These are phyloP conservation scores for Bertia moriformis DNA, from an alignment of 2,329 filamentous ascomycete species.

Conservation along the genomic window DNA sequence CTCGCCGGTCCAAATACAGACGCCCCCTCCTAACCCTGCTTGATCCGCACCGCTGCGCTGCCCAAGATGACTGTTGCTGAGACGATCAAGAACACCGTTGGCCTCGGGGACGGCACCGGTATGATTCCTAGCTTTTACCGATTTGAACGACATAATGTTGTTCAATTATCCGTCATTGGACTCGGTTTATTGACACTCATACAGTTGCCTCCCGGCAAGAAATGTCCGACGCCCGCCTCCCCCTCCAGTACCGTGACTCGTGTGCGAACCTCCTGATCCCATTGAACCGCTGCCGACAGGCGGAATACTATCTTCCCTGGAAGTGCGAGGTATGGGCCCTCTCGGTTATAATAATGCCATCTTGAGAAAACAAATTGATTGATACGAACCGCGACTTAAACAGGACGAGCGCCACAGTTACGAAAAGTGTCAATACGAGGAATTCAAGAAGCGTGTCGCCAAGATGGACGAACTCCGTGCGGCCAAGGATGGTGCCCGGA, in stretches of 20 bases:
- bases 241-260: constrained; percentile 82
- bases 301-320: constrained; percentile 91
- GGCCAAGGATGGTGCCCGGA: constrained; percentile 69
- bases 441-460: constrained; percentile 94
- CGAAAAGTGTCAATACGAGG: constrained; percentile 98
- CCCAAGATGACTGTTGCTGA: neutral
- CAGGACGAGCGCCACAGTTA: constrained; percentile 94
- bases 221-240: constrained; percentile 82
- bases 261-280: constrained; percentile 92
- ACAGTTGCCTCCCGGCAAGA: constrained; percentile 71
- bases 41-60: too few relatives aligned
- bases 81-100: neutral
- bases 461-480: constrained; percentile 96
- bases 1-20: too few relatives aligned
- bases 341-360: neutral
- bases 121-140: too few relatives aligned
- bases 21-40: too few relatives aligned
- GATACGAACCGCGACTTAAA: neutral
- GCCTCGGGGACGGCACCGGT: neutral
- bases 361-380: neutral
- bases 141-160: too few relatives aligned
- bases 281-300: constrained; percentile 82
- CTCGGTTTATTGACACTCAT: too few relatives aligned
- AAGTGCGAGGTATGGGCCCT: constrained; percentile 73
- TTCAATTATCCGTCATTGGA: too few relatives aligned